These are phyloP conservation scores for Ogataea ganodermae DNA, from an alignment of 805 yeast genomes.

Conservation along the genomic window DNA sequence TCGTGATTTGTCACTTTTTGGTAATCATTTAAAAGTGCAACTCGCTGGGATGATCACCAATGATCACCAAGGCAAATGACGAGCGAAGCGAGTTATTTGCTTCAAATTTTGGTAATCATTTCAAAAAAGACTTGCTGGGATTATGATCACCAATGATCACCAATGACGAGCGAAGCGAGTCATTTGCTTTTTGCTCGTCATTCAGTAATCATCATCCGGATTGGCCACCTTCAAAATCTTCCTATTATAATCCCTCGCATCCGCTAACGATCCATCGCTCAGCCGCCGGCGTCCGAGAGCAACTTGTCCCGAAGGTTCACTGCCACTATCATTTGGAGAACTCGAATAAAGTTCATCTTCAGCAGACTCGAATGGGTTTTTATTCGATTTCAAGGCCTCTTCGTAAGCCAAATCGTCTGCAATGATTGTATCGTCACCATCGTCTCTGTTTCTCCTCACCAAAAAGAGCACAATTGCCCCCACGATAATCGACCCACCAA, in stretches of 20 bases:
- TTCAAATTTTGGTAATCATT: too few relatives aligned
- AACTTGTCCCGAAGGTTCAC: constrained; percentile 43
- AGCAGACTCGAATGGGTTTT: constrained; percentile 65
- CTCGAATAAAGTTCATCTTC: constrained; percentile 40
- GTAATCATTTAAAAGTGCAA: too few relatives aligned
- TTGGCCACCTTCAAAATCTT: constrained; percentile 86
- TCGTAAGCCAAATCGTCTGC: constrained; percentile 59
- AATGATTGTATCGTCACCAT: constrained; percentile 41
- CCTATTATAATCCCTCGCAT: constrained; percentile 78
- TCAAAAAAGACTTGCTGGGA: too few relatives aligned
- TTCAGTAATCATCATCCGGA: constrained; percentile 59
- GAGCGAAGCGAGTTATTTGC: too few relatives aligned
- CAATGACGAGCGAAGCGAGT: constrained; percentile 2
- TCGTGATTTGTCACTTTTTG: too few relatives aligned
- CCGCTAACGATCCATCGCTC: constrained; percentile 84
- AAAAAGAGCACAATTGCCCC: constrained; percentile 35
- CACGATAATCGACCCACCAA: constrained; percentile 31
- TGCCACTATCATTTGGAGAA: constrained; percentile 20
- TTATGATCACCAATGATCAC: too few relatives aligned
- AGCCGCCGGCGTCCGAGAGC: constrained; percentile 83
- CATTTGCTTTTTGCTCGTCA: too few relatives aligned
- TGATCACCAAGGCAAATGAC: too few relatives aligned
- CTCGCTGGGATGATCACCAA: too few relatives aligned
- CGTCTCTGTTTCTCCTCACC: constrained; percentile 37
- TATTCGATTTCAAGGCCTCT: constrained; percentile 55